A percentile compares a stretch with the other conserved stretches of the same genome.
Conservation (phyloP, 1,284 basidiomycete genomes). For the Heliocybe sulcata region DNA sequence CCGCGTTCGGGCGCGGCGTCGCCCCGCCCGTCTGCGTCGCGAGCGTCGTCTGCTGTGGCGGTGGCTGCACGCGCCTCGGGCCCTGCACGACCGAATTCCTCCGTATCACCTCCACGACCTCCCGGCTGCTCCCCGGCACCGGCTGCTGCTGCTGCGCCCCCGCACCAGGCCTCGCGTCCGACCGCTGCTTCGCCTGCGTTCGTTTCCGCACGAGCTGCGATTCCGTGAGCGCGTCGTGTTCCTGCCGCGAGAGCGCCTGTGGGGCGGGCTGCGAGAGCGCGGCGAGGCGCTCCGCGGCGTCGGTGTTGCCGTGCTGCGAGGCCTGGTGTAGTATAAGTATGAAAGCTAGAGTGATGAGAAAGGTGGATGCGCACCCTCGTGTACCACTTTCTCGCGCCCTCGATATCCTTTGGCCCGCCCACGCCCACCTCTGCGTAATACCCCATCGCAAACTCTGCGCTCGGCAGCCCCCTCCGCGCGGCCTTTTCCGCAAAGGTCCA, state of each 20-base stretch:
- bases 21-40: neutral
- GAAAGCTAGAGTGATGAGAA: neutral
- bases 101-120: slow-evolving; percentile 25
- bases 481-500: slow-evolving; percentile 92
- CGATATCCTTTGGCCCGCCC: slow-evolving; percentile 60
- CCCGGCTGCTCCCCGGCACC: slow-evolving; percentile 11
- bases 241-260: slow-evolving; percentile 61
- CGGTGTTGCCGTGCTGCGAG: slow-evolving; percentile 71
- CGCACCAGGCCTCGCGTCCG: slow-evolving; percentile 35
- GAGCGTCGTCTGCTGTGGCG: slow-evolving; percentile 1
- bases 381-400: slow-evolving; percentile 68
- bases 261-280: slow-evolving; percentile 58
- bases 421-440: slow-evolving; percentile 87
- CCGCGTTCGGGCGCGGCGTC: slow-evolving; percentile 3
- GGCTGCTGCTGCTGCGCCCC: slow-evolving; percentile 8
- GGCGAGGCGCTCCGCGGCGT: slow-evolving; percentile 70
- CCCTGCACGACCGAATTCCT: slow-evolving; percentile 20
- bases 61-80: slow-evolving; percentile 6
- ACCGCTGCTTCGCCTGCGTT: slow-evolving; percentile 72
- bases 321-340: slow-evolving; percentile 36
- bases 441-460: slow-evolving; percentile 91
- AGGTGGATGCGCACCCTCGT: slow-evolving; percentile 34
- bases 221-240: slow-evolving; percentile 79
- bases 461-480: slow-evolving; percentile 70
- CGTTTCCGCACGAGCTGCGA: slow-evolving; percentile 75